Evolutionary conservation across 108 stramenopile genomes (phyloP).

Genomic region (Heterococcus sp.): DNA sequence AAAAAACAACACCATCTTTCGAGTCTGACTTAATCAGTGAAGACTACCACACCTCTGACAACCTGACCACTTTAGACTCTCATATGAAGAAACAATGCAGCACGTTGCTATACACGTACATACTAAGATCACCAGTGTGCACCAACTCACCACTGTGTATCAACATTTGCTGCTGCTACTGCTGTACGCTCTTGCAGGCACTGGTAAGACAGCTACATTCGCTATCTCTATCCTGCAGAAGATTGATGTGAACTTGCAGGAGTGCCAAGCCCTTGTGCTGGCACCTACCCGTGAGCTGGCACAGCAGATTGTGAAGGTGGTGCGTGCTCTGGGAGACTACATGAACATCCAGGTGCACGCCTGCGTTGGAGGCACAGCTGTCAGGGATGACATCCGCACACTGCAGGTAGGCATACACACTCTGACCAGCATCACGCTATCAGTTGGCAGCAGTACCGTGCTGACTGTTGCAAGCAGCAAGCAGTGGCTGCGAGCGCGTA

Average conservation of each 20-base stretch:
- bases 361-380: slow-evolving; percentile 98
- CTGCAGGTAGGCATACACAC: slow-evolving; percentile 93
- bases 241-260: slow-evolving; percentile 78
- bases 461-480: too few species aligned
- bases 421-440: too few species aligned
- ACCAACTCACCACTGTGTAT: neutral
- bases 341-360: slow-evolving; percentile 95
- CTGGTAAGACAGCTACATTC: slow-evolving; percentile 97
- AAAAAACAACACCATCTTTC: neutral
- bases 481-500: too few species aligned
- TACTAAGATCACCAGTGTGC: too few species aligned
- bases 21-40: neutral
- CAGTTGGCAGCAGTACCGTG: too few species aligned
- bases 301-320: slow-evolving; percentile 98
- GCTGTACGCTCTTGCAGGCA: slow-evolving; percentile 41
- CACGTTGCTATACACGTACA: too few species aligned
- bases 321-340: slow-evolving; percentile 95
- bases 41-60: neutral
- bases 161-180: neutral
- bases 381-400: slow-evolving; percentile 97
- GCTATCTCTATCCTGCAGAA: slow-evolving; percentile 93
- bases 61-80: neutral
- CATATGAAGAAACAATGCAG: neutral
- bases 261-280: slow-evolving; percentile 95
- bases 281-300: slow-evolving; percentile 99